A percentile compares a stretch with the other conserved stretches of the same genome.
Evolutionary conservation across 306 rosid genomes (phyloP).

Genomic region (Lupinus albus): DNA sequence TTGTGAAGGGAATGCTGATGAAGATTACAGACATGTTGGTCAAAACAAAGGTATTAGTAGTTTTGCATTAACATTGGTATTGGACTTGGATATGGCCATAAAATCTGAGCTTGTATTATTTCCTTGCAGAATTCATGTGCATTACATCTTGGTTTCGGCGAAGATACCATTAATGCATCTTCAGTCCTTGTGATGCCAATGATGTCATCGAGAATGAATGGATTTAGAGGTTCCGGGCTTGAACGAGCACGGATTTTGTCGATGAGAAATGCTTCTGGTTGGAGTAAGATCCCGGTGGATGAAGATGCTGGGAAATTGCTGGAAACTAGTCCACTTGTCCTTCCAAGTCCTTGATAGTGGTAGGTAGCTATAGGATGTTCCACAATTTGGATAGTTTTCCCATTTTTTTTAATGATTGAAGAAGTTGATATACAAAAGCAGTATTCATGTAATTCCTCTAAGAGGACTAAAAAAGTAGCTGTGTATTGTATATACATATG

Average conservation of each 20-base stretch:
- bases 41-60: conserved; percentile 76
- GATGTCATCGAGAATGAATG: conserved; percentile 93
- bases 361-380: conserved; percentile 15
- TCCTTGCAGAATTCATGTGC: conserved; percentile 71
- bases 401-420: not conserved
- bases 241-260: conserved; percentile 68
- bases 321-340: conserved; percentile 39
- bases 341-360: conserved; percentile 51
- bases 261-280: conserved; percentile 62
- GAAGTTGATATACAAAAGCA: not conserved
- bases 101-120: conserved; percentile 21
- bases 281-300: conserved; percentile 64
- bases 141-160: conserved; percentile 80
- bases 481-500: too few relatives aligned
- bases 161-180: conserved; percentile 86
- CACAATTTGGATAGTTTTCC: not conserved
- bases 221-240: conserved; percentile 80
- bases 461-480: too few relatives aligned
- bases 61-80: conserved; percentile 26
- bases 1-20: conserved; percentile 59
- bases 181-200: conserved; percentile 96
- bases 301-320: conserved; percentile 63
- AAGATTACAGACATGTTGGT: conserved; percentile 56
- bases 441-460: not conserved
- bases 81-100: not conserved